Conservation (phyloP, 768 basidiomycete genomes). For the Lentinula edodes region DNA sequence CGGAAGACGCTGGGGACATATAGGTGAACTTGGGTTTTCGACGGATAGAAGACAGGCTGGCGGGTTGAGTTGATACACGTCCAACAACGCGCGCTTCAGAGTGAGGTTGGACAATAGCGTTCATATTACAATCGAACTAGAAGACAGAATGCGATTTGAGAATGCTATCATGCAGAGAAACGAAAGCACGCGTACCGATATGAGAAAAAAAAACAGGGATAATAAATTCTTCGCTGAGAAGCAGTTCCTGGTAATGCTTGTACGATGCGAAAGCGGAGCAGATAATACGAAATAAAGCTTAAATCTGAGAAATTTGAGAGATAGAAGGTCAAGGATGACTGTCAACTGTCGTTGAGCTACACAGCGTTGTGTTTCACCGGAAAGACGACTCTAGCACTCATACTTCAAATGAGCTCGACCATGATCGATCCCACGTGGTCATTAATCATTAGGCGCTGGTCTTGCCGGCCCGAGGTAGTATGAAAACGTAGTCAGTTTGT, state of each 20-base stretch:
- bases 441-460: not conserved
- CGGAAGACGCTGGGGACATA: conserved; percentile 23
- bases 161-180: not conserved
- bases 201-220: not conserved
- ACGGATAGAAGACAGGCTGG: conserved; percentile 16
- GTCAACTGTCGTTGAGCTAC: not conserved
- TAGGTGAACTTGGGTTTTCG: conserved; percentile 34
- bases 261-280: not conserved
- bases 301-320: not conserved
- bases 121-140: not conserved
- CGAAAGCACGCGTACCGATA: not conserved
- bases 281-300: not conserved
- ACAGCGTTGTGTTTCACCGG: not conserved
- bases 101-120: not conserved
- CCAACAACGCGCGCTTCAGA: not conserved
- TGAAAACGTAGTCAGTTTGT: too few relatives aligned
- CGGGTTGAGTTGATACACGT: not conserved
- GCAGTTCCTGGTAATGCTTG: not conserved
- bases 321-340: not conserved
- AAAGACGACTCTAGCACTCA: not conserved
- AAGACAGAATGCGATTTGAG: not conserved
- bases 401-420: not conserved
- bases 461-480: not conserved
- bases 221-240: not conserved
- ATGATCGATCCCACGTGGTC: not conserved